These are phyloP conservation scores for Alternaria burnsii DNA, from an alignment of 2,329 filamentous ascomycete genomes.

Conservation along the genomic window DNA sequence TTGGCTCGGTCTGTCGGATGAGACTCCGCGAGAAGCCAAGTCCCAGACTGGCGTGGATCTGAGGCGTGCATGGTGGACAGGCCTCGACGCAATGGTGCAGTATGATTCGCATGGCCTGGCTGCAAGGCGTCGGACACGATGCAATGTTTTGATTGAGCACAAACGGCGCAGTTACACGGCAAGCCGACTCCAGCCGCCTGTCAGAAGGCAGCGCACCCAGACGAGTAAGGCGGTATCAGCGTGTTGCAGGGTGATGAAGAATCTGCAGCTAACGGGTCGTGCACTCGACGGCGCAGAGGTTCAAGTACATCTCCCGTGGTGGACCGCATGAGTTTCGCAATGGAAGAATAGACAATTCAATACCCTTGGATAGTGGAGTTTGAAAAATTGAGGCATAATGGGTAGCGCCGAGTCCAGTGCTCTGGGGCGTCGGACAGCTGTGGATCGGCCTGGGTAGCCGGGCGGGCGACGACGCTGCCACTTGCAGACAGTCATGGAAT, in stretches of 20 bases:
- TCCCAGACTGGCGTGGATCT: conserved; percentile 20
- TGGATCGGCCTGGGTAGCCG: conserved; percentile 14
- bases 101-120: conserved; percentile 33
- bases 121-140: conserved; percentile 26
- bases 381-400: conserved; percentile 9
- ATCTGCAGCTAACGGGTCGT: conserved; percentile 35
- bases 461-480: background rate
- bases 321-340: conserved; percentile 15
- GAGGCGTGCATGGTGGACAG: conserved; percentile 29
- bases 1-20: conserved; percentile 32
- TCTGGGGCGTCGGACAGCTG: conserved; percentile 15
- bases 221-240: conserved; percentile 14
- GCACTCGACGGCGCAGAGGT: conserved; percentile 31
- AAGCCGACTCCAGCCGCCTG: conserved; percentile 40
- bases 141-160: conserved; percentile 38
- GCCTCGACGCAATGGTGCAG: conserved; percentile 29
- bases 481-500: conserved; percentile 9
- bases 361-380: background rate
- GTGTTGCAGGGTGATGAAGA: conserved; percentile 18
- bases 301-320: conserved; percentile 44
- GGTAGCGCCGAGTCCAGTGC: conserved; percentile 10
- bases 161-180: conserved; percentile 38
- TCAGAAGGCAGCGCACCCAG: background rate
- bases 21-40: conserved; percentile 22
- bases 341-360: conserved; percentile 7